A percentile compares a stretch with the other conserved stretches of the same genome.
phyloP scores from a whole-genome alignment of 2,329 filamentous ascomycete species.

The Penicillium olsonii region DNA sequence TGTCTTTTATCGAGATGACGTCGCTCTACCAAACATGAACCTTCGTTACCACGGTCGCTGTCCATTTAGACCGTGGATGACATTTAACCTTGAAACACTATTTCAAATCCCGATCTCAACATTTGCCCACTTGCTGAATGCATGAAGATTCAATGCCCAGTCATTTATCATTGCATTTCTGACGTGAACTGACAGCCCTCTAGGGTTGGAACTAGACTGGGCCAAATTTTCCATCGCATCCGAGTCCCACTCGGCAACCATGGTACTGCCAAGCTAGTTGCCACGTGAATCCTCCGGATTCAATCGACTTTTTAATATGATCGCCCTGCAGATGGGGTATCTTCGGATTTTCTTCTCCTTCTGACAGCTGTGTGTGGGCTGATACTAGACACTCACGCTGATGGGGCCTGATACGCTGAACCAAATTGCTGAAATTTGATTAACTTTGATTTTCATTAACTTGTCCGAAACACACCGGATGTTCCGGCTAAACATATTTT shows the following conservation, averaged over 20 bases:
- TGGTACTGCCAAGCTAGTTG: conserved; percentile 5
- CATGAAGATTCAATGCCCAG: too few species aligned
- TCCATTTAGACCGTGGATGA: not conserved
- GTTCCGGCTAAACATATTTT: not conserved
- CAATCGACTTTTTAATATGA: conserved; percentile 8
- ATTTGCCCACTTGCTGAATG: too few species aligned
- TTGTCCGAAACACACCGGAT: not conserved
- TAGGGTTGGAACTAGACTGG: not conserved
- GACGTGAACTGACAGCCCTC: not conserved
- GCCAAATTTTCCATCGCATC: conserved; percentile 1
- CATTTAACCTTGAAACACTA: not conserved
- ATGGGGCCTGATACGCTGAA: not conserved
- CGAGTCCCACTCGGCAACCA: conserved; percentile 1
- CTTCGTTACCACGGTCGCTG: not conserved
- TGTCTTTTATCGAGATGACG: conserved; percentile 13
- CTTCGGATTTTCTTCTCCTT: conserved; percentile 9
- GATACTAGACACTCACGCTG: not conserved
- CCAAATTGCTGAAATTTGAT: not conserved
- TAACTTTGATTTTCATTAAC: not conserved
- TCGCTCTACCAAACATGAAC: conserved; percentile 1
- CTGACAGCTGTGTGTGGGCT: not conserved
- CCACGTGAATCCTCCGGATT: conserved; percentile 17
- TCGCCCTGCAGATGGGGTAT: conserved; percentile 14
- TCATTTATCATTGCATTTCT: too few species aligned
- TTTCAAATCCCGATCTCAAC: too few species aligned